Evolutionary conservation across 805 yeast genomes (phyloP).

Genomic region (Spencermartinsiella europaea): DNA sequence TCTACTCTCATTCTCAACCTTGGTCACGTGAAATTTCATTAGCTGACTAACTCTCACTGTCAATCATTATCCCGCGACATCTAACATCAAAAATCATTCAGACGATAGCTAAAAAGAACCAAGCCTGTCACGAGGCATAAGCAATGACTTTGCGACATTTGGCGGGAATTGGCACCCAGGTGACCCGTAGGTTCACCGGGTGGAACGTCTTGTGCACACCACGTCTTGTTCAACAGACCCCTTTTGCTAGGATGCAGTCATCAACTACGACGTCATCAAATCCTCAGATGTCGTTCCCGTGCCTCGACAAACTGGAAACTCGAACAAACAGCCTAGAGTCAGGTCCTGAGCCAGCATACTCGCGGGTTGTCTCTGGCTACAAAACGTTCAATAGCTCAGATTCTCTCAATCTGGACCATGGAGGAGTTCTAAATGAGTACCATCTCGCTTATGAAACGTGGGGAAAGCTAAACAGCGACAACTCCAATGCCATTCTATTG

Average conservation of each 20-base stretch:
- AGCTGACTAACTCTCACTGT: background rate
- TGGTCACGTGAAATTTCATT: background rate
- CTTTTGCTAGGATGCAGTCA: too few species aligned
- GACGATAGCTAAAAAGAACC: too few species aligned
- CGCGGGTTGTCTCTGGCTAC: slow-evolving; percentile 63
- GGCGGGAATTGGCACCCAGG: too few species aligned
- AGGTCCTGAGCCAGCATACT: slow-evolving; percentile 85
- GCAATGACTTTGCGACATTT: too few species aligned
- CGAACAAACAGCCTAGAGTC: slow-evolving; percentile 43
- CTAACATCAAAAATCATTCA: too few species aligned
- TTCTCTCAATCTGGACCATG: slow-evolving; percentile 74
- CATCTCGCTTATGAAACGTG: slow-evolving; percentile 91
- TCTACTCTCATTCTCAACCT: too few species aligned
- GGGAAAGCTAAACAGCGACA: slow-evolving; percentile 65
- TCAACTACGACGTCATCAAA: slow-evolving; percentile 38
- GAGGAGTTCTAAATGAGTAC: slow-evolving; percentile 67
- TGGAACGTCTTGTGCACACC: too few species aligned
- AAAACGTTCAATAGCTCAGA: slow-evolving; percentile 47
- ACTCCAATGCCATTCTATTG: slow-evolving; percentile 67
- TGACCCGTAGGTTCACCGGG: too few species aligned
- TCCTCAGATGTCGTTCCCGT: slow-evolving; percentile 74
- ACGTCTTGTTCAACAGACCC: too few species aligned
- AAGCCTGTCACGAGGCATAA: too few species aligned
- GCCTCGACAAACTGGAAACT: slow-evolving; percentile 69
- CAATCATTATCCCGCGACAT: too few species aligned